Base-by-base conservation (phyloP, 2,329 filamentous ascomycete species). In the Cytospora schulzeri region DNA sequence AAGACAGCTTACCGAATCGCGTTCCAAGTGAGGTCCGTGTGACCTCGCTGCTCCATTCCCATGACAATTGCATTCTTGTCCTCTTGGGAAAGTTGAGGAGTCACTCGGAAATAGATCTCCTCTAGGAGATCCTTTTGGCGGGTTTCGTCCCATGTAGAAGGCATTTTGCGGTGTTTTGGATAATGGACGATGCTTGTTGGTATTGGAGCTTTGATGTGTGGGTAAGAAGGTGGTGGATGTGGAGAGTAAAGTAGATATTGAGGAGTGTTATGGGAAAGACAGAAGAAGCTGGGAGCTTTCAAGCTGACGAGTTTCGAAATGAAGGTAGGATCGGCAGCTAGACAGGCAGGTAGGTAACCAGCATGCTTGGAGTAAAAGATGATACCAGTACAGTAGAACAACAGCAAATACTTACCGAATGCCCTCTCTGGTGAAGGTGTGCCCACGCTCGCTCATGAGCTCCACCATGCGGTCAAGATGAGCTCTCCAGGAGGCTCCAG, bases 381-480 rank as follows among this genome's bases (percentile, higher is more conserved):
- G n/a, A 56, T 55, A 38, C 41, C 4, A 41, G 22, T n/a, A 24
- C 24, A 29, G 24, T 38, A 15, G 6, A 45, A 9, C 5, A n/a
- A 1, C 17, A 48, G n/a, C 22, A 22, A 48, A 7, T 9, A 48
- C 78, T 52, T 75, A 81, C 81, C 80, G 78, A 57, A 82, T 74
- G 1, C 72, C 78, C 33, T 82, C 76, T 78, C 79, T 82, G 4
- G 76, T 77, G n/a, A 78, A 76, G 7, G 67, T 65, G 58, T 76
- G 71, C 9, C 78, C 74, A 7, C 68, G 68, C 15, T 67, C 51
- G n/a, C 71, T 68, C 62, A 81, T 71, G n/a, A 73, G 73, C 9
- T 66, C 66, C 54, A 74, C 70, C 57, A 81, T 69, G 1, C 69
- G 69, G 0, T 72, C 70, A 58, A 74, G 75, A 38, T 72, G 67